Conservation (phyloP, 352 stramenopile genomes). For the Phytophthora ramorum region DNA sequence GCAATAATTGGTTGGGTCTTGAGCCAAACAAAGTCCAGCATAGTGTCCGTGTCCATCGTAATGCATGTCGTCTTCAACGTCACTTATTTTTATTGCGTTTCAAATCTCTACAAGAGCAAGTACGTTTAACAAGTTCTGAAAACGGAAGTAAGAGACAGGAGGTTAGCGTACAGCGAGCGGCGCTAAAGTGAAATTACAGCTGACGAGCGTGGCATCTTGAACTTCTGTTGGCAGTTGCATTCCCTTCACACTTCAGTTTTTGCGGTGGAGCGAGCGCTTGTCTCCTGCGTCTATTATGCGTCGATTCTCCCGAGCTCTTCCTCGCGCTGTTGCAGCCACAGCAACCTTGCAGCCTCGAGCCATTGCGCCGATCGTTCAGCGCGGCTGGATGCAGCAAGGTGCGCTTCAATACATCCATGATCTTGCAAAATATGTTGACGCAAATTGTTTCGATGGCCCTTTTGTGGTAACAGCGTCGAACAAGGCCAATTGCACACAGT, state of each 20-base stretch:
- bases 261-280: conserved; percentile 24
- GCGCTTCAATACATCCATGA: conserved; percentile 5
- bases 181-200: neutral
- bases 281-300: conserved; percentile 19
- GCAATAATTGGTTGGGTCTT: neutral
- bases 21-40: neutral
- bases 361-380: conserved; percentile 15
- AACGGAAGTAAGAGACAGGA: no score
- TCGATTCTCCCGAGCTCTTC: conserved; percentile 30
- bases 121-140: neutral
- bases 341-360: conserved; percentile 16
- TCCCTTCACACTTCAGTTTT: conserved; percentile 28
- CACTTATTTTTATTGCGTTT: conserved; percentile 25
- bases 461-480: conserved; percentile 6
- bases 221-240: conserved; percentile 21
- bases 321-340: conserved; percentile 16
- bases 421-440: conserved; percentile 13
- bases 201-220: conserved; percentile 15
- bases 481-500: conserved; percentile 12
- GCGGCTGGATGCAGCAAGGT: conserved; percentile 37
- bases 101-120: conserved; percentile 7
- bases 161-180: neutral
- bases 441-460: conserved; percentile 1
- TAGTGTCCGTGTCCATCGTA: neutral
- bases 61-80: conserved; percentile 19